Evolutionary conservation across 176 grass and related monocot species (phyloP).

Genomic region (Triticum urartu): DNA sequence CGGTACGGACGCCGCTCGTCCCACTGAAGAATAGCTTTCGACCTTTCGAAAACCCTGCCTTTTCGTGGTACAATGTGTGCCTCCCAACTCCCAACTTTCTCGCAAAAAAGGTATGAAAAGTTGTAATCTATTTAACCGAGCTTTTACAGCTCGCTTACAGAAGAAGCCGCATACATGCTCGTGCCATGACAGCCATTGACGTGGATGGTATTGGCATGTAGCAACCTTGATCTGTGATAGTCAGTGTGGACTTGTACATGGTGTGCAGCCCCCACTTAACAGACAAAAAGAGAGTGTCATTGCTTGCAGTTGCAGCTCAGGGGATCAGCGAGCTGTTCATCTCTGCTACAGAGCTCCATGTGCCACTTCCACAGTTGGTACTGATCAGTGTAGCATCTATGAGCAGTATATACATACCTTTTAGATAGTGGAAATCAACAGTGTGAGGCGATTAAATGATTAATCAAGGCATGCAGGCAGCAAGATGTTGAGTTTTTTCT

Average conservation of each 20-base stretch:
- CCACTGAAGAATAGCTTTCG: neutral
- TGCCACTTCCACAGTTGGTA: neutral
- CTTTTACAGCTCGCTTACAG: neutral
- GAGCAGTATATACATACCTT: neutral
- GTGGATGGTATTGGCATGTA: neutral
- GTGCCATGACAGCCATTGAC: neutral
- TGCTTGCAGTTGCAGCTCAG: conserved; percentile 40
- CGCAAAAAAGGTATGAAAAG: neutral
- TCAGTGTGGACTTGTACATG: neutral
- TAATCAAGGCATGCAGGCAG: neutral
- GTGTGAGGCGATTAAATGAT: neutral
- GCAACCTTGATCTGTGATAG: neutral
- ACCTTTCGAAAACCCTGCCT: neutral
- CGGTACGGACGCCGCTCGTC: neutral
- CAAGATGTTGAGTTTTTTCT: neutral
- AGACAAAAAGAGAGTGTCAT: neutral
- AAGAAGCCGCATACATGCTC: neutral
- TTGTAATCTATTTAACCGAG: neutral
- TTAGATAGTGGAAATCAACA: too few relatives aligned
- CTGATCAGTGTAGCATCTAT: neutral
- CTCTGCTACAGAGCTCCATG: conserved; percentile 13
- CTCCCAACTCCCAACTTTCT: conserved; percentile 21
- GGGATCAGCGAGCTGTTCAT: conserved; percentile 25
- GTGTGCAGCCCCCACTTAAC: conserved; percentile 34
- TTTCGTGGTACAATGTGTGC: conserved; percentile 3